Evolutionary conservation across 1,284 basidiomycete genomes (phyloP), one percentile per base, ranked within the genome.

Genomic region (Waitea zeae): DNA sequence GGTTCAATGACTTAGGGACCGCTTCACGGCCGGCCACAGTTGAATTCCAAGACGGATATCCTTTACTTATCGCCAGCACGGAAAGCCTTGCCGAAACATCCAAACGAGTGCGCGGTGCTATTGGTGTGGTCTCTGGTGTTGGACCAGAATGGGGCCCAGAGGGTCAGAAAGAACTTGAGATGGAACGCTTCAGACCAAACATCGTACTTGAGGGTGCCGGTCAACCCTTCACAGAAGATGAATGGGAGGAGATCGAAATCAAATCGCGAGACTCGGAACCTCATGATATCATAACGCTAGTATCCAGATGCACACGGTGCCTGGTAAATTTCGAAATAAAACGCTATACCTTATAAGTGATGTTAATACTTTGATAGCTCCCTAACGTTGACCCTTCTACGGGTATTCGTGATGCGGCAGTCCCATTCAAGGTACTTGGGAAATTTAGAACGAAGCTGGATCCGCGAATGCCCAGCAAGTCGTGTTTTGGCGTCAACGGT

Each of bases 151-250:
- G 34, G 81, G 79, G 77, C n/a, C n/a, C n/a, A 54, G 49, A 35
- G 51, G 57, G 12, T 64, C 62, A n/a, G n/a, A n/a, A n/a, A 2
- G 59, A 52, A n/a, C 46, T 81, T 4, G 50, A 54, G 20, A 62
- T 81, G 33, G 70, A 78, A 46, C 64, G 76, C 44, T 82, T 81
- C 55, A 56, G 79, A 33, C 78, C 79, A 0, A 83, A 82, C 47
- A 70, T 83, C 38, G 64, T 81, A 4, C 47, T 80, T 42, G 55
- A 56, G 37, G 79, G 79, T 14, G 58, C 62, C 1, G 56, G 58
- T 1, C 44, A 48, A 12, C 61, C 66, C 1, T 68, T 66, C 43
- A 51, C 58, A 0, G 65, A 68, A 43, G 66, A 69, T 30, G 67
- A 54, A 43, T 66, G 70, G 71, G 59, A 64, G 44, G 66, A 70